Conservation (phyloP, 768 basidiomycete genomes). For the Lentinus tigrinus region DNA sequence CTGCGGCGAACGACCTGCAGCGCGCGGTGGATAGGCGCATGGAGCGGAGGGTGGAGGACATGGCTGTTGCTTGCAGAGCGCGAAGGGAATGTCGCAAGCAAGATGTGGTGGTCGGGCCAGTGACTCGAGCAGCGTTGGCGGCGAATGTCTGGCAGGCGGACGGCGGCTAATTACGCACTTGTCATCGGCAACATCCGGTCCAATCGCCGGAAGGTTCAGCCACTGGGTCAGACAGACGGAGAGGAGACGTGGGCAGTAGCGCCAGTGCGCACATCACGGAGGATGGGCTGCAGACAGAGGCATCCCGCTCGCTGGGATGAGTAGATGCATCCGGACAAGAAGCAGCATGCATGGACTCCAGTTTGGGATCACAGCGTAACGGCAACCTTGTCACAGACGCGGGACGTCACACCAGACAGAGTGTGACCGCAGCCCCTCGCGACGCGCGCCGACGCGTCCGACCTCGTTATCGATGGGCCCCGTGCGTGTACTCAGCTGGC, state of each 20-base stretch:
- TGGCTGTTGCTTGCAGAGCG: background rate
- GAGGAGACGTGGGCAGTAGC: background rate
- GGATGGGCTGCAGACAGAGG: background rate
- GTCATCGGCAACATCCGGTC: conserved; percentile 3
- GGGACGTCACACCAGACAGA: conserved; percentile 9
- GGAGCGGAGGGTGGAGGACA: conserved; percentile 9
- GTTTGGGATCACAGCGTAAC: background rate
- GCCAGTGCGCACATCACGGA: too few relatives aligned
- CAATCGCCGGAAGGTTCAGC: background rate
- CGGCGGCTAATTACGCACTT: conserved; percentile 7
- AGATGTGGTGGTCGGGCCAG: background rate
- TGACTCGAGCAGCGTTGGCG: conserved; percentile 6
- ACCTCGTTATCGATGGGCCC: conserved; percentile 12
- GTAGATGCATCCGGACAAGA: background rate
- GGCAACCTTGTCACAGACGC: conserved; percentile 14
- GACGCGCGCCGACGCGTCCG: conserved; percentile 9
- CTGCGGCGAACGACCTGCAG: background rate
- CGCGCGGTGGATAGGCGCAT: conserved; percentile 8
- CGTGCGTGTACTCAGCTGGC: background rate
- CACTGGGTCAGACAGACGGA: background rate
- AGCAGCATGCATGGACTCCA: background rate
- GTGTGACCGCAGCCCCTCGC: conserved; percentile 7
- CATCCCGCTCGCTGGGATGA: background rate
- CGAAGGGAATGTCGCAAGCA: background rate
- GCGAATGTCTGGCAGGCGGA: background rate